Evolutionary conservation across 2,329 filamentous ascomycete species (phyloP), one percentile per base, ranked within the genome.

Genomic region (Neophaeococcomyces aloes): DNA sequence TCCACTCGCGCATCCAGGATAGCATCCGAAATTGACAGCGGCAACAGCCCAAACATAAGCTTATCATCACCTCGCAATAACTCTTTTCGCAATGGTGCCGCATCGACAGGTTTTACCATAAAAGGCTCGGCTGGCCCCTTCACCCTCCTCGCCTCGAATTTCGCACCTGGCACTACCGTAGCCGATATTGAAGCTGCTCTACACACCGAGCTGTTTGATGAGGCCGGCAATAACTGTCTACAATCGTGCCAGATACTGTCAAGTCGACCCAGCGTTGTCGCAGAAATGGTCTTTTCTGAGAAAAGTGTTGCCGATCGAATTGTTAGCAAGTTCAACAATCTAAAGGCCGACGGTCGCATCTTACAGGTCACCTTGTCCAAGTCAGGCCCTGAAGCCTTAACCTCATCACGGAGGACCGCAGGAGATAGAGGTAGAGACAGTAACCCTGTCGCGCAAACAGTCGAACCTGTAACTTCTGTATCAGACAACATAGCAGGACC

Each of bases 141-240:
- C 55, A 66, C 73, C 4, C 72, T 81, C 5, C 60, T 76, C 39
- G 78, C 75, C 5, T 71, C 69, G 56, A 81, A 81, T 60, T 81
- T 81, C 56, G 76, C 76, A 11, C 72, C 72, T n/a, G 78, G 77
- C 13, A 81, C 78, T 0, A 79, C 76, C 2, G 76, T 76, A 13
- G 75, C 74, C 19, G 78, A 81, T 52, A 80, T 81, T 35, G 73
- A 79, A 55, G 70, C 75, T 32, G 76, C 78, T 23, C 66, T 81
- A 57, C 64, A 66, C 43, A 66, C 68, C 2, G 62, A 71, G 14
- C 42, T 44, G 4, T 18, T 51, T 25, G 53, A 53, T 29, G 48
- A 47, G 21, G 48, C 41, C 31, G 53, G 51, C 15, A 45, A 42
- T 21, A 53, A 45, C 34, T 71, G 70, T 13, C 66, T 78, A 53